Percentiles rank a stretch among this genome's conserved stretches.
Conservation (phyloP, 139 green algal genomes). For the Micromonas commoda region DNA sequence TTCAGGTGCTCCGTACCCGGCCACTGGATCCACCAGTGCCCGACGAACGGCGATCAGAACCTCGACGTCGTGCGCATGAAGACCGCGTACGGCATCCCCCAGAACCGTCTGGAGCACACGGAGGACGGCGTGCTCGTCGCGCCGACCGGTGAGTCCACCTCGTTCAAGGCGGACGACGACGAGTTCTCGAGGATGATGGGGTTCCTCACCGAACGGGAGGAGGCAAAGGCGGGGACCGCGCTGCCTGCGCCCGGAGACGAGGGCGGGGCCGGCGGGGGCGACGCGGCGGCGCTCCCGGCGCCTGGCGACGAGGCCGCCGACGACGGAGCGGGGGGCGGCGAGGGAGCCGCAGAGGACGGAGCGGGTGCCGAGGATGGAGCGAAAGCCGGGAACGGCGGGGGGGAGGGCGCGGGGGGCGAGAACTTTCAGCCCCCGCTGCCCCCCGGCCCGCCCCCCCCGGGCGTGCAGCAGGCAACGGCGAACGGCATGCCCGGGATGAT, state of each 20-base stretch:
- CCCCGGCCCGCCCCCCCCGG: not conserved
- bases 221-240: not conserved
- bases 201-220: conserved; percentile 2
- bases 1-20: conserved; percentile 39
- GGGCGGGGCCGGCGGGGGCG: not conserved
- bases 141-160: not conserved
- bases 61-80: conserved; percentile 36
- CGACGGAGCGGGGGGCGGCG: not conserved
- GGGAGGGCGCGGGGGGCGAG: not conserved
- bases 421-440: not conserved
- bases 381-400: not conserved
- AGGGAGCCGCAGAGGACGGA: not conserved
- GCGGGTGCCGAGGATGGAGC: not conserved
- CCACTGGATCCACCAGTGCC: conserved; percentile 52
- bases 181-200: conserved; percentile 17
- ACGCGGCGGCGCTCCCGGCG: not conserved
- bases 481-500: not conserved
- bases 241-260: not conserved
- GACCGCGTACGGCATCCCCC: conserved; percentile 19
- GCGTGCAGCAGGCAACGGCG: no score
- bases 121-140: conserved; percentile 1
- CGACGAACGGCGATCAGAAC: conserved; percentile 44
- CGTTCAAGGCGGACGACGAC: conserved; percentile 1
- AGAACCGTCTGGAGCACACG: conserved; percentile 13
- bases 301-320: not conserved